A percentile compares a stretch with the other conserved stretches of the same genome.
phyloP scores from a whole-genome alignment of 2,329 filamentous ascomycete genomes.

The Penicillium thymicola region DNA sequence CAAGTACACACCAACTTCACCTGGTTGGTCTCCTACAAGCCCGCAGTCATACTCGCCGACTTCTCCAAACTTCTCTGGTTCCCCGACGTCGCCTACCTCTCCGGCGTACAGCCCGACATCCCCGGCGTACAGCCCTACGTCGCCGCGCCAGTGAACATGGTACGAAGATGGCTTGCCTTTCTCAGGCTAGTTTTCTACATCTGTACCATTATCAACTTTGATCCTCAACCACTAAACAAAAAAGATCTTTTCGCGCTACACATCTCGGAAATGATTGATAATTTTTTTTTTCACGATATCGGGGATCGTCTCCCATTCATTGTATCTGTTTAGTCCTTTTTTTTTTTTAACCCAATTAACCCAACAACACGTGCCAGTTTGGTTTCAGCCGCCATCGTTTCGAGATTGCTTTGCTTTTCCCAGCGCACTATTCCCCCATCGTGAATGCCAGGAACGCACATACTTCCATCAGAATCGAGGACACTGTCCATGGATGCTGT shows the following conservation, averaged over 20 bases:
- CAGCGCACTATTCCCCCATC: slow-evolving; percentile 1
- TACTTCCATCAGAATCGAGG: slow-evolving; percentile 19
- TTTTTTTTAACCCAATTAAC: slow-evolving; percentile 5
- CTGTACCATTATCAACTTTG: slow-evolving; percentile 39
- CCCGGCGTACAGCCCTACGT: slow-evolving; percentile 44
- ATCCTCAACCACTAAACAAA: slow-evolving; percentile 31
- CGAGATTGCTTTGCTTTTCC: slow-evolving; percentile 31
- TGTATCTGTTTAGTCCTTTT: slow-evolving; percentile 34
- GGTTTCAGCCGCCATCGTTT: slow-evolving; percentile 23
- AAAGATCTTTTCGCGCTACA: slow-evolving; percentile 38
- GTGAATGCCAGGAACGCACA: neutral
- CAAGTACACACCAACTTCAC: slow-evolving; percentile 56
- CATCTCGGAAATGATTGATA: slow-evolving; percentile 39
- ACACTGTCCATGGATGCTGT: neutral
- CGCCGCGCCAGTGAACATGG: slow-evolving; percentile 41
- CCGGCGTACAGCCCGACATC: slow-evolving; percentile 46
- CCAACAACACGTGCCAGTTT: slow-evolving; percentile 13
- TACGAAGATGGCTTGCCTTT: slow-evolving; percentile 19
- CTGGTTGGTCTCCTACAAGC: slow-evolving; percentile 48
- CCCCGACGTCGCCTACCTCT: slow-evolving; percentile 43
- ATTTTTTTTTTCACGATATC: slow-evolving; percentile 34
- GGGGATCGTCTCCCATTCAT: slow-evolving; percentile 26
- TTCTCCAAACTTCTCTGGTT: slow-evolving; percentile 48
- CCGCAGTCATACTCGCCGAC: slow-evolving; percentile 51
- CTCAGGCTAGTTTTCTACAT: slow-evolving; percentile 27